phyloP scores from a whole-genome alignment of 169 alveolate genomes.

The Amoebophrya sp. region DNA sequence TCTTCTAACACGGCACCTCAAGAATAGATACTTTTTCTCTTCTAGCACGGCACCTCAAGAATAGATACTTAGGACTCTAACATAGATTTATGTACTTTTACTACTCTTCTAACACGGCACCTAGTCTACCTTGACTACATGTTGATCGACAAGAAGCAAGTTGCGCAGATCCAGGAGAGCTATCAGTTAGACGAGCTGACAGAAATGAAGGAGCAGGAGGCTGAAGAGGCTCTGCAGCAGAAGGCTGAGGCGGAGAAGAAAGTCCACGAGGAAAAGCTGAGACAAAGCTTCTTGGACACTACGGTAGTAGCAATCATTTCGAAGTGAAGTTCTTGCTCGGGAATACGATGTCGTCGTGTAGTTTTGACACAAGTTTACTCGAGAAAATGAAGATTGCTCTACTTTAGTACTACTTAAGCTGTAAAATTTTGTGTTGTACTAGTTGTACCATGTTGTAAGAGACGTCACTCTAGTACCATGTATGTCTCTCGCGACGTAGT shows the following conservation, averaged over 20 bases:
- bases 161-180: neutral
- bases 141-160: conserved; percentile 28
- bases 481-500: neutral
- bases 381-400: too few species aligned
- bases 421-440: neutral
- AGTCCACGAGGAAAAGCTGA: neutral
- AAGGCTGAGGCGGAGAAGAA: neutral
- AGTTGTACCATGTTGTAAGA: neutral
- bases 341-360: too few species aligned
- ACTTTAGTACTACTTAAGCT: neutral
- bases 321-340: too few species aligned
- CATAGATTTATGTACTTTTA: too few species aligned
- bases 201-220: conserved; percentile 11
- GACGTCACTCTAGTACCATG: neutral
- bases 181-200: conserved; percentile 9
- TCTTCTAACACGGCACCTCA: too few species aligned
- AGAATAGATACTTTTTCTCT: too few species aligned
- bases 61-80: too few species aligned
- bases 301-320: neutral
- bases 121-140: conserved; percentile 37
- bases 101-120: too few species aligned
- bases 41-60: too few species aligned
- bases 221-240: neutral
- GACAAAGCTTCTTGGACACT: neutral
- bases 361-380: too few species aligned